A percentile compares a stretch with the other conserved stretches of the same genome.
These are phyloP conservation scores for Plasmopara halstedii DNA, from an alignment of 352 stramenopile species.

Conservation along the genomic window DNA sequence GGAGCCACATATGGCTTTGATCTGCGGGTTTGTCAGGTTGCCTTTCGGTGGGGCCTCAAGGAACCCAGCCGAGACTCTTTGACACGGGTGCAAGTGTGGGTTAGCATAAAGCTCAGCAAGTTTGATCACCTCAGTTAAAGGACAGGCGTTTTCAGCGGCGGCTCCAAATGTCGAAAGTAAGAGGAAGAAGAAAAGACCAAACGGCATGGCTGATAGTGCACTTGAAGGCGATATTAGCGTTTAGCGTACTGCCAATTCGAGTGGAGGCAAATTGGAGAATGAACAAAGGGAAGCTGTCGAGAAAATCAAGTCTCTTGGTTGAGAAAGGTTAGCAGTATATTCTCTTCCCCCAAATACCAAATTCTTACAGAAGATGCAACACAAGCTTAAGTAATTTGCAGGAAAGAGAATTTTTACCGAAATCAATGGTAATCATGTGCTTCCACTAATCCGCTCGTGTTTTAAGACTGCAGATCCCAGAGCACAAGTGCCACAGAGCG, in stretches of 20 bases:
- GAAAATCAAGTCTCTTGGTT: neutral
- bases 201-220: conserved; percentile 10
- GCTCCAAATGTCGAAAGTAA: conserved; percentile 8
- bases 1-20: conserved; percentile 16
- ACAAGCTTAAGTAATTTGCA: too few species aligned
- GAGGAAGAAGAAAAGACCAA: conserved; percentile 7
- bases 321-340: conserved; percentile 1
- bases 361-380: too few species aligned
- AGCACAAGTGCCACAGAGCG: conserved; percentile 74
- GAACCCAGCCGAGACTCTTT: conserved; percentile 18
- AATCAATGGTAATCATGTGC: neutral
- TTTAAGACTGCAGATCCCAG: conserved; percentile 43
- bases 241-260: conserved; percentile 10
- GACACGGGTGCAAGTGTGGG: conserved; percentile 19
- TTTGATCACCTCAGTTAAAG: conserved; percentile 14
- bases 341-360: too few species aligned
- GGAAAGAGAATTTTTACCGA: too few species aligned
- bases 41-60: conserved; percentile 10
- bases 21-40: conserved; percentile 16
- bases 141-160: conserved; percentile 19
- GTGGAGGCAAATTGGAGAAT: conserved; percentile 25
- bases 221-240: neutral
- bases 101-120: conserved; percentile 22
- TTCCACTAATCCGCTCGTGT: neutral
- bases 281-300: conserved; percentile 1